Conservation (phyloP, 2,329 filamentous ascomycete genomes). For the Alternaria ethzedia region DNA sequence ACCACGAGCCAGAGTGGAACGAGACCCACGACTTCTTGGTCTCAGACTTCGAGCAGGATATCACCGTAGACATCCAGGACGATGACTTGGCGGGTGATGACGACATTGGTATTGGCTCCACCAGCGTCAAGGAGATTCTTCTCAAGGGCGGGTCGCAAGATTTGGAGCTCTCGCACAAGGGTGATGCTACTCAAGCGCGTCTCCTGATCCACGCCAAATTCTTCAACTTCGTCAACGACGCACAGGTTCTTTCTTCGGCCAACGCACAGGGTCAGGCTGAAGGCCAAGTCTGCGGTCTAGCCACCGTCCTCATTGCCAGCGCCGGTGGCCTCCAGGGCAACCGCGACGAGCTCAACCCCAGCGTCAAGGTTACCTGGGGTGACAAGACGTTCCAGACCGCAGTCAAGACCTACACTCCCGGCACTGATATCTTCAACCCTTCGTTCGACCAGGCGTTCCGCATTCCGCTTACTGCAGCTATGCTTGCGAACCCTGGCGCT, state of each 20-base stretch:
- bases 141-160: constrained; percentile 53
- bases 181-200: constrained; percentile 45
- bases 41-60: constrained; percentile 53
- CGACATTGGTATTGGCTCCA: constrained; percentile 53
- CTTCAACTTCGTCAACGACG: constrained; percentile 51
- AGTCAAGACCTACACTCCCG: constrained; percentile 53
- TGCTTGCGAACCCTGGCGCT: constrained; percentile 26
- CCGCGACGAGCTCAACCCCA: constrained; percentile 55
- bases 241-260: constrained; percentile 38
- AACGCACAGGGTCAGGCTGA: constrained; percentile 26
- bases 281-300: constrained; percentile 49
- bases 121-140: constrained; percentile 52
- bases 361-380: constrained; percentile 55
- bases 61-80: constrained; percentile 53
- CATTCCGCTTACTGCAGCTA: constrained; percentile 49
- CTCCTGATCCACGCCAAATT: constrained; percentile 51
- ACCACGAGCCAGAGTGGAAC: constrained; percentile 54
- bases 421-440: constrained; percentile 58
- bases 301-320: constrained; percentile 54
- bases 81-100: constrained; percentile 53
- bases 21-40: constrained; percentile 59
- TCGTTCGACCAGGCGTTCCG: constrained; percentile 56
- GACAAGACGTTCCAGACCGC: constrained; percentile 52
- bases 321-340: constrained; percentile 52
- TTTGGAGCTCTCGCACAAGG: constrained; percentile 49